Base-by-base conservation (phyloP, 495 filamentous ascomycete species). In the Cryomyces antarcticus region DNA sequence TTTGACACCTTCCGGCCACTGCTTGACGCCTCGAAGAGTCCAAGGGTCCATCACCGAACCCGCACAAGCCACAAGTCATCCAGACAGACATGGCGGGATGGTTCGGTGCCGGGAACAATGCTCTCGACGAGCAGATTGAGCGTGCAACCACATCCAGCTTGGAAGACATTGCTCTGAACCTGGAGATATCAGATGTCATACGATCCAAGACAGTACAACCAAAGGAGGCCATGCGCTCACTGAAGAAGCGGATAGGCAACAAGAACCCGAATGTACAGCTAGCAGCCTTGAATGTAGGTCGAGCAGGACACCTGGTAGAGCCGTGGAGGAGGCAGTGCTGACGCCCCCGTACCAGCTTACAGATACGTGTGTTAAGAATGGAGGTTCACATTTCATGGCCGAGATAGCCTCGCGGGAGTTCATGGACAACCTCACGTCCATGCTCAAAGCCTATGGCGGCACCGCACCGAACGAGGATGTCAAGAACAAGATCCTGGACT, bases 351-450 rank as follows among this genome's bases (percentile, higher is more conserved):
- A 24, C 12, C 44, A 75, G 77, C 78, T 97, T 46, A 94, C 88
- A 30, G 89, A 97, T 64, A 96, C 89, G 5, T 96, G 89, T 56
- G 88, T 96, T 30, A 97, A 97, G 61, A 97, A 97, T 62, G 89
- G 89, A 27, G 89, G 89, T 37, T 74, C 78, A n/a, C 89, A 97
- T 61, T 97, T 97, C 55, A 73, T 97, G 37, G 68, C 76, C 40
- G 89, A 96, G 61, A 87, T 97, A 46, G 88, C 89, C 10, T 93
- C 87, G 3, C 74, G 88, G 44, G 89, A 97, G 62, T 97, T 96
- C 51, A 92, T 97, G 83, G 89, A 96, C 59, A 95, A 93, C 52
- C 61, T 96, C 30, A 81, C 86, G 7, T 93, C 86, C 12, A 65
- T 97, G 5, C 66, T 96, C 34, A 89, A 88, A 56, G 75, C 72